Conservation (phyloP, 352 stramenopile genomes). For the Labyrinthula sp. region DNA sequence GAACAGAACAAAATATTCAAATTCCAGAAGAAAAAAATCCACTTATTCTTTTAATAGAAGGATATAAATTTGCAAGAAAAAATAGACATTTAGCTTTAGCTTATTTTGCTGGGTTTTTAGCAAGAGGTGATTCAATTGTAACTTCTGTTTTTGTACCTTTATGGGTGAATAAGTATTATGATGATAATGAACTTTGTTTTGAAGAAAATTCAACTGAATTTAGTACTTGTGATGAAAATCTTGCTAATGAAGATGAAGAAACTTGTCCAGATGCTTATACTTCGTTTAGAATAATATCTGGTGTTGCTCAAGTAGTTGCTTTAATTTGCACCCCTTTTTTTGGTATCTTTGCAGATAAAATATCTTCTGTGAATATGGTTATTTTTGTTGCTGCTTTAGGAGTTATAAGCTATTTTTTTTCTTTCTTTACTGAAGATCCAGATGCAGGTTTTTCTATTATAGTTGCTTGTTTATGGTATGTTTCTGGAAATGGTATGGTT, state of each 20-base stretch:
- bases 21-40: background rate
- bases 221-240: slow-evolving; percentile 8
- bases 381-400: background rate
- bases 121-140: slow-evolving; percentile 5
- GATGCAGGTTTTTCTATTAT: background rate
- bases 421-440: background rate
- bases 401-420: slow-evolving; percentile 1
- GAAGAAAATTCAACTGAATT: slow-evolving; percentile 2
- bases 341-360: slow-evolving; percentile 9
- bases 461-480: slow-evolving; percentile 10
- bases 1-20: background rate
- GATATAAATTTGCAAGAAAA: slow-evolving; percentile 1
- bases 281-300: background rate
- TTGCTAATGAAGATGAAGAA: slow-evolving; percentile 2
- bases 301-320: slow-evolving; percentile 4
- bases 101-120: slow-evolving; percentile 11
- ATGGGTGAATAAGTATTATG: slow-evolving; percentile 6
- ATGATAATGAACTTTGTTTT: slow-evolving; percentile 15
- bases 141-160: slow-evolving; percentile 10
- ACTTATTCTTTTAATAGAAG: background rate
- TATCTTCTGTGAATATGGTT: background rate
- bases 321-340: slow-evolving; percentile 18
- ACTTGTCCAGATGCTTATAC: slow-evolving; percentile 16
- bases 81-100: background rate
- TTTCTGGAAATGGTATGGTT: slow-evolving; percentile 10